A percentile compares a stretch with the other conserved stretches of the same genome.
Evolutionary conservation across 441 rosid species (phyloP).

Genomic region (Arabidopsis lyrata): DNA sequence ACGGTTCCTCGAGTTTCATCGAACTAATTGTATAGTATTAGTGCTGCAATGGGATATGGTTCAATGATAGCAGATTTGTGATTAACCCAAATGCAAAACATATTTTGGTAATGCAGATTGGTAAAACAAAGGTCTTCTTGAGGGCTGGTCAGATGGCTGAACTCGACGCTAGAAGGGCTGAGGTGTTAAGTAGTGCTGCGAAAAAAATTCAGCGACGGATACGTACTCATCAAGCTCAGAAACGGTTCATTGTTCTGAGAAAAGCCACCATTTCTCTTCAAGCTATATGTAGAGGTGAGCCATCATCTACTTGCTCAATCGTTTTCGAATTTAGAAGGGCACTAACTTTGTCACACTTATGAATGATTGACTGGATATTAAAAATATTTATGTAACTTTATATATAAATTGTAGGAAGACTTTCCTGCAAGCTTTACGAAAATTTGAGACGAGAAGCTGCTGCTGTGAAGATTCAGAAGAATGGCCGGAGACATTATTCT

Average conservation of each 20-base stretch:
- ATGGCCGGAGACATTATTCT: constrained; percentile 62
- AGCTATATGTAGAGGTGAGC: constrained; percentile 85
- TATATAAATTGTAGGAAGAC: constrained; percentile 65
- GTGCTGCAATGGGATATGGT: constrained; percentile 30
- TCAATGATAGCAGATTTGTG: constrained; percentile 25
- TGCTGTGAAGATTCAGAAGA: constrained; percentile 89
- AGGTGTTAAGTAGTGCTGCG: constrained; percentile 87
- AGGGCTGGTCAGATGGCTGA: constrained; percentile 99
- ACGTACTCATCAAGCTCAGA: constrained; percentile 76
- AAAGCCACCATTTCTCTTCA: constrained; percentile 69
- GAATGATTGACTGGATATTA: neutral
- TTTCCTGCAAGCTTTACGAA: constrained; percentile 71
- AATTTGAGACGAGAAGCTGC: constrained; percentile 72
- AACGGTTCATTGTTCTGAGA: constrained; percentile 73
- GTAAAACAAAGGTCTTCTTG: constrained; percentile 92
- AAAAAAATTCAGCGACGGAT: constrained; percentile 84
- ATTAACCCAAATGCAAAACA: constrained; percentile 17
- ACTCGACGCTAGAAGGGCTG: constrained; percentile 88
- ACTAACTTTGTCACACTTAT: neutral
- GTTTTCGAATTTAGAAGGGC: neutral
- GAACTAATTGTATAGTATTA: neutral
- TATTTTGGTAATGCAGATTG: constrained; percentile 70
- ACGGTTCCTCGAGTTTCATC: constrained; percentile 30
- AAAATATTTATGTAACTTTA: constrained; percentile 14
- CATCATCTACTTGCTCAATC: constrained; percentile 17